These are phyloP conservation scores for Fusarium sp. DNA, from an alignment of 2,329 filamentous ascomycete genomes.

Conservation along the genomic window DNA sequence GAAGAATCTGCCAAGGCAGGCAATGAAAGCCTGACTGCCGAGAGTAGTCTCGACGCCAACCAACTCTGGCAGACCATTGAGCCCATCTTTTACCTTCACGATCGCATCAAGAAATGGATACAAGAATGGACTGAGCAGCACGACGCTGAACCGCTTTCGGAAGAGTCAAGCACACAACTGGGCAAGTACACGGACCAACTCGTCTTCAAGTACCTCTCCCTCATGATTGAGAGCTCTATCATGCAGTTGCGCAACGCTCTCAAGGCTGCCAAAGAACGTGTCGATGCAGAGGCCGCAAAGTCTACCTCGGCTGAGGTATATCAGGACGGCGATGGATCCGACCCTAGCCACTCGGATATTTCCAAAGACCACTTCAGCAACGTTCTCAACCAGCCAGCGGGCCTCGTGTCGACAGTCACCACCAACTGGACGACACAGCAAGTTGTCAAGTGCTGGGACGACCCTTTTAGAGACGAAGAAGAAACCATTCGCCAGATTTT, in stretches of 20 bases:
- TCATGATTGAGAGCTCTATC: conserved; percentile 91
- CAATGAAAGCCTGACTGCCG: conserved; percentile 18
- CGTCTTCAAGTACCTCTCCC: conserved; percentile 86
- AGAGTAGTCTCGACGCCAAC: conserved; percentile 38
- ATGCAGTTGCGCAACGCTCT: conserved; percentile 84
- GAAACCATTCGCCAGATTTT: conserved; percentile 84
- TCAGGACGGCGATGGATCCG: conserved; percentile 82
- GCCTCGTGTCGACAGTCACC: conserved; percentile 49
- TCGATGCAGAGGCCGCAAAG: conserved; percentile 60
- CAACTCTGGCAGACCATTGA: conserved; percentile 88
- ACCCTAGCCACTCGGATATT: conserved; percentile 84
- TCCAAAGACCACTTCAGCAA: conserved; percentile 87
- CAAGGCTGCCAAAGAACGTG: conserved; percentile 57
- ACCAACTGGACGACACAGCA: conserved; percentile 51
- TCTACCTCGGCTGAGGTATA: conserved; percentile 71
- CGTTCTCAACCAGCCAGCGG: conserved; percentile 62
- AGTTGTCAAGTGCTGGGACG: conserved; percentile 74
- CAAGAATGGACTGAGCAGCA: conserved; percentile 76
- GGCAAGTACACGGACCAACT: conserved; percentile 90
- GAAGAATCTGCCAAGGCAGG: conserved; percentile 37
- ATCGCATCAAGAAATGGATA: conserved; percentile 60
- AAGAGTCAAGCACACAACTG: conserved; percentile 42
- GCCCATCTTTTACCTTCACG: conserved; percentile 77
- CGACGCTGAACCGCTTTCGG: conserved; percentile 33
- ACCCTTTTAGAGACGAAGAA: conserved; percentile 76